Evolutionary conservation across 1,284 basidiomycete species (phyloP).

Genomic region (Paramarasmius palmivorus): DNA sequence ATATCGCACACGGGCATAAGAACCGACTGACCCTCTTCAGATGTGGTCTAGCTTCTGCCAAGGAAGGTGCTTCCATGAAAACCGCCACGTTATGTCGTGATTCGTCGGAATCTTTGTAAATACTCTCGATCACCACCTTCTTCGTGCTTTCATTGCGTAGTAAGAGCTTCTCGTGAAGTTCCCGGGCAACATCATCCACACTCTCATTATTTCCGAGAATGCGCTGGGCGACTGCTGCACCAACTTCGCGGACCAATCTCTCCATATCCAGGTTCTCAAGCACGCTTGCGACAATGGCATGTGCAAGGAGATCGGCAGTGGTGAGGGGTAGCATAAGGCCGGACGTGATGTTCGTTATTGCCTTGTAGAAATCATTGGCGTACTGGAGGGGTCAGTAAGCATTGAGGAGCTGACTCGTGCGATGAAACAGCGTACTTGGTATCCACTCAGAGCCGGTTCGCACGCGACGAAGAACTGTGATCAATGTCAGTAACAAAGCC

Average conservation of each 20-base stretch:
- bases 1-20: background rate
- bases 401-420: conserved; percentile 16
- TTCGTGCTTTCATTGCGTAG: conserved; percentile 96
- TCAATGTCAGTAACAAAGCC: conserved; percentile 2
- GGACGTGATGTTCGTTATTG: conserved; percentile 89
- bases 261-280: conserved; percentile 99
- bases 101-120: conserved; percentile 89
- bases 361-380: conserved; percentile 95
- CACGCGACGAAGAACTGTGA: conserved; percentile 94
- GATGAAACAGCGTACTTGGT: conserved; percentile 62
- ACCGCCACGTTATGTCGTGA: conserved; percentile 88
- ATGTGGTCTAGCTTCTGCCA: conserved; percentile 77
- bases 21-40: conserved; percentile 71
- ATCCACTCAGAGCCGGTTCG: conserved; percentile 94
- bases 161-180: conserved; percentile 89
- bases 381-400: conserved; percentile 51
- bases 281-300: conserved; percentile 96
- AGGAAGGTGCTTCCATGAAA: conserved; percentile 75
- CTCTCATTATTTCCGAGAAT: conserved; percentile 89
- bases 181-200: conserved; percentile 94
- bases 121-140: conserved; percentile 94
- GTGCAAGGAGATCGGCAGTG: conserved; percentile 93
- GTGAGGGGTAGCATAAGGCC: conserved; percentile 96
- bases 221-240: conserved; percentile 89
- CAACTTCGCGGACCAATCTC: conserved; percentile 90